phyloP scores from a whole-genome alignment of 164 flowering plant genomes.

The Piper betle region DNA sequence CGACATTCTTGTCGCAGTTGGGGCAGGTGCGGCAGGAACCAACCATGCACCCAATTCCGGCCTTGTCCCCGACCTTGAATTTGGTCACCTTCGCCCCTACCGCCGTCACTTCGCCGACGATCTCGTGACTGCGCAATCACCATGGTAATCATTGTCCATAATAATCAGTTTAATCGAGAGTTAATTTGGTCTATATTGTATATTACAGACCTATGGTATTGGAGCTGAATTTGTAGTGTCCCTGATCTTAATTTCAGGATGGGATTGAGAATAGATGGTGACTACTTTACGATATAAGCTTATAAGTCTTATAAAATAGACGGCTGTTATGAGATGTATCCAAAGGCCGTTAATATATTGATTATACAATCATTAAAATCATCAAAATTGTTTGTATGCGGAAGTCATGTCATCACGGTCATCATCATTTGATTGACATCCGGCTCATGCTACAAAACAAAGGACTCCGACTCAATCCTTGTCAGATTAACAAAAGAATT shows the following conservation, averaged over 20 bases:
- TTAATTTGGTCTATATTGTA: not conserved
- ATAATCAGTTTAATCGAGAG: not conserved
- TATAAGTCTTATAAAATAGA: too few relatives aligned
- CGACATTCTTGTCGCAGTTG: constrained; percentile 15
- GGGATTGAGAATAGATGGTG: too few relatives aligned
- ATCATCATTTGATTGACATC: too few relatives aligned
- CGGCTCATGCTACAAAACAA: too few relatives aligned
- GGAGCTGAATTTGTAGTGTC: not conserved
- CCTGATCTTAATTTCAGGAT: not conserved
- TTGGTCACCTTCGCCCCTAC: constrained; percentile 19
- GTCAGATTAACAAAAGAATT: too few relatives aligned
- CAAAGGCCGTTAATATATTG: too few relatives aligned
- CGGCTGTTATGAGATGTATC: too few relatives aligned
- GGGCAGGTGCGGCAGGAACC: constrained; percentile 21
- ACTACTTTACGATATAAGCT: too few relatives aligned
- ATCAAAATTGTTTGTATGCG: too few relatives aligned
- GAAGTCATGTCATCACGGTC: not conserved
- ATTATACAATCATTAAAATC: too few relatives aligned
- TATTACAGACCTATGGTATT: not conserved
- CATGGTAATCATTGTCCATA: not conserved
- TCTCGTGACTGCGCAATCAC: constrained; percentile 26
- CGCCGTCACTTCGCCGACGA: constrained; percentile 22
- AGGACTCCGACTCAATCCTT: too few relatives aligned
- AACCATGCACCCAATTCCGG: constrained; percentile 29
- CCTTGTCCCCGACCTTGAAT: constrained; percentile 34